Conservation (phyloP, 2,329 filamentous ascomycete species). For the Arachnomyces sp. region DNA sequence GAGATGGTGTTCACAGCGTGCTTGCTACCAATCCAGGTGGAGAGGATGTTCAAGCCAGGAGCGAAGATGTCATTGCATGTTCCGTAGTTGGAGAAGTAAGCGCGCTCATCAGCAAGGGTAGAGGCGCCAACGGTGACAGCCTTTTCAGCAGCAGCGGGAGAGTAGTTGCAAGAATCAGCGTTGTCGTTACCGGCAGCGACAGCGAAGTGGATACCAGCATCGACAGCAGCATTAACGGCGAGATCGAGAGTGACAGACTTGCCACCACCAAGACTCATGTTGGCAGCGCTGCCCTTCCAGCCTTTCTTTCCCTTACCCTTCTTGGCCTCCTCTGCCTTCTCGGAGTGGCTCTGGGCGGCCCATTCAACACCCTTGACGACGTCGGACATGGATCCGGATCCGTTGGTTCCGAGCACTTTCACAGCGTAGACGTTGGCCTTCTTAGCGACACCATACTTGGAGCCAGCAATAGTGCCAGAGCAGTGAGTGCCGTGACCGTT, state of each 20-base stretch:
- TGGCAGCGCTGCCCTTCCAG: slow-evolving; percentile 98
- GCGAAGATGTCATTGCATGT: slow-evolving; percentile 99
- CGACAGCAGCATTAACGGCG: slow-evolving; percentile 88
- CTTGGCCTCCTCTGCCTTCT: slow-evolving; percentile 72
- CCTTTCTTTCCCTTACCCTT: slow-evolving; percentile 79
- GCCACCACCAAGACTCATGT: slow-evolving; percentile 98
- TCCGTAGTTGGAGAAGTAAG: slow-evolving; percentile 99
- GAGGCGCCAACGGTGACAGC: slow-evolving; percentile 95
- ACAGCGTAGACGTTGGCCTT: slow-evolving; percentile 95
- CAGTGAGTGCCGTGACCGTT: slow-evolving; percentile 99
- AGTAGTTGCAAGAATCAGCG: slow-evolving; percentile 98
- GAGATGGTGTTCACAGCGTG: slow-evolving; percentile 98
- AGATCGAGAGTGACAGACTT: slow-evolving; percentile 88
- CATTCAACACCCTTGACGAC: slow-evolving; percentile 98
- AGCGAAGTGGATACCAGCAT: slow-evolving; percentile 90
- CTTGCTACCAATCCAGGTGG: slow-evolving; percentile 97
- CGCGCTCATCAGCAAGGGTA: slow-evolving; percentile 86
- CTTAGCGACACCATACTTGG: slow-evolving; percentile 99
- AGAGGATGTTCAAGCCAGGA: slow-evolving; percentile 91
- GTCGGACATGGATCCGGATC: slow-evolving; percentile 96
- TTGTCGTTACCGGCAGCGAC: slow-evolving; percentile 99
- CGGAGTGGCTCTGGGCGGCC: slow-evolving; percentile 71
- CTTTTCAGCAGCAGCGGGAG: slow-evolving; percentile 82
- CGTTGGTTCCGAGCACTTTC: slow-evolving; percentile 96
- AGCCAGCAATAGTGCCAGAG: slow-evolving; percentile 94